These are phyloP conservation scores for Zelopaecilomyces penicillatus DNA, from an alignment of 2,329 filamentous ascomycete species.

Conservation along the genomic window DNA sequence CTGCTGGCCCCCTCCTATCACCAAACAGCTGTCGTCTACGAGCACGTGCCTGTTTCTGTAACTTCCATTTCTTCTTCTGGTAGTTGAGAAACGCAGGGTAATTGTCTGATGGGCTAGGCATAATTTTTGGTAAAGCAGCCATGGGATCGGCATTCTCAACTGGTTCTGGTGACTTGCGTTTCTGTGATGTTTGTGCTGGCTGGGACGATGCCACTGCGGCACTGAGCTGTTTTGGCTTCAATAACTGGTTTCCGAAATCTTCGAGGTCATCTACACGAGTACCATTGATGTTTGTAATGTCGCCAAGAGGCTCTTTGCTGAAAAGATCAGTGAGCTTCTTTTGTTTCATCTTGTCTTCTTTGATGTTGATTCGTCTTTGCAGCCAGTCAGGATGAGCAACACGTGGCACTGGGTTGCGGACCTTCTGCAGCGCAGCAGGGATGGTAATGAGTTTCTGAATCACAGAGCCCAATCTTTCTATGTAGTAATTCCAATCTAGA, in stretches of 20 bases:
- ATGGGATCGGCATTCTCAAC: constrained; percentile 67
- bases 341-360: constrained; percentile 96
- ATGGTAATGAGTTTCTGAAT: constrained; percentile 99
- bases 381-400: constrained; percentile 96
- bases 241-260: constrained; percentile 64
- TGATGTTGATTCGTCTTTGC: constrained; percentile 83
- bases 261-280: constrained; percentile 61
- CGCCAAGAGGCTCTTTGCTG: constrained; percentile 58
- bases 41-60: constrained; percentile 83
- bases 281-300: constrained; percentile 59
- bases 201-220: constrained; percentile 49
- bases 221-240: constrained; percentile 55
- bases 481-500: constrained; percentile 96
- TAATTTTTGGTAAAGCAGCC: constrained; percentile 68
- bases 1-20: constrained; percentile 53
- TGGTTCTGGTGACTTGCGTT: constrained; percentile 66
- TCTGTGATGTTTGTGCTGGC: constrained; percentile 42
- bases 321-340: constrained; percentile 97
- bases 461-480: constrained; percentile 89
- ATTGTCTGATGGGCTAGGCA: constrained; percentile 79
- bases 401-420: constrained; percentile 87
- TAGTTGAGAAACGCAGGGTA: constrained; percentile 85
- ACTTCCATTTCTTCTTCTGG: constrained; percentile 98
- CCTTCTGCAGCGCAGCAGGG: constrained; percentile 88
- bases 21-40: constrained; percentile 88